Conservation (phyloP, 805 yeast genomes). For the Isabelozyma pseudorhagii region DNA sequence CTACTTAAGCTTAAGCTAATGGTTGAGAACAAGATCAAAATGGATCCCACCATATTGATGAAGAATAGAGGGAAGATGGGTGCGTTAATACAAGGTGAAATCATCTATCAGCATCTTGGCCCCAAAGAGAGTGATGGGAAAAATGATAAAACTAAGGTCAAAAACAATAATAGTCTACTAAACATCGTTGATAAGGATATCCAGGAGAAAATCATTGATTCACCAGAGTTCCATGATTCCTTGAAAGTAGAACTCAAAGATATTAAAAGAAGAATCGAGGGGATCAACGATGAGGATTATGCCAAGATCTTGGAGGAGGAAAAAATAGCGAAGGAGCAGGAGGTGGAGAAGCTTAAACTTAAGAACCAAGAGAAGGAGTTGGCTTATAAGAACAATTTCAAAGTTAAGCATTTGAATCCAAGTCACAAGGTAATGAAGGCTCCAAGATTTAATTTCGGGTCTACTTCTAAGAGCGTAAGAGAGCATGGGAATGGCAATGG, state of each 20-base stretch:
- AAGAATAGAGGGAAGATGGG: slow-evolving; percentile 50
- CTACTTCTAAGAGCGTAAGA: not conserved
- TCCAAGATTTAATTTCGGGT: slow-evolving; percentile 27
- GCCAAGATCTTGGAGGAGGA: slow-evolving; percentile 22
- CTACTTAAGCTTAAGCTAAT: slow-evolving; percentile 37
- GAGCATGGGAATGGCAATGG: not conserved
- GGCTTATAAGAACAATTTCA: slow-evolving; percentile 25
- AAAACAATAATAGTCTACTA: slow-evolving; percentile 18
- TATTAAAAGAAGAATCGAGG: slow-evolving; percentile 26
- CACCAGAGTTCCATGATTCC: slow-evolving; percentile 35
- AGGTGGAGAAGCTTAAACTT: slow-evolving; percentile 5
- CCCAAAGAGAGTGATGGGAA: slow-evolving; percentile 6
- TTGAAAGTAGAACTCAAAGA: slow-evolving; percentile 31
- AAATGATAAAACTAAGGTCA: not conserved
- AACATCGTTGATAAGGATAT: slow-evolving; percentile 43
- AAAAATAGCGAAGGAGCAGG: slow-evolving; percentile 10
- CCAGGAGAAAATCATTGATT: slow-evolving; percentile 41
- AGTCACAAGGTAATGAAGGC: slow-evolving; percentile 30
- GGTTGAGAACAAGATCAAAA: slow-evolving; percentile 44
- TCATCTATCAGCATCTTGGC: slow-evolving; percentile 26
- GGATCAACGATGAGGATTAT: slow-evolving; percentile 40
- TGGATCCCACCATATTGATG: slow-evolving; percentile 46
- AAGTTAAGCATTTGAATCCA: slow-evolving; percentile 16
- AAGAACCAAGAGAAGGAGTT: slow-evolving; percentile 10
- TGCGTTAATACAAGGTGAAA: slow-evolving; percentile 51